Base-by-base conservation (phyloP, 495 filamentous ascomycete species). In the Neurospora discreta region DNA sequence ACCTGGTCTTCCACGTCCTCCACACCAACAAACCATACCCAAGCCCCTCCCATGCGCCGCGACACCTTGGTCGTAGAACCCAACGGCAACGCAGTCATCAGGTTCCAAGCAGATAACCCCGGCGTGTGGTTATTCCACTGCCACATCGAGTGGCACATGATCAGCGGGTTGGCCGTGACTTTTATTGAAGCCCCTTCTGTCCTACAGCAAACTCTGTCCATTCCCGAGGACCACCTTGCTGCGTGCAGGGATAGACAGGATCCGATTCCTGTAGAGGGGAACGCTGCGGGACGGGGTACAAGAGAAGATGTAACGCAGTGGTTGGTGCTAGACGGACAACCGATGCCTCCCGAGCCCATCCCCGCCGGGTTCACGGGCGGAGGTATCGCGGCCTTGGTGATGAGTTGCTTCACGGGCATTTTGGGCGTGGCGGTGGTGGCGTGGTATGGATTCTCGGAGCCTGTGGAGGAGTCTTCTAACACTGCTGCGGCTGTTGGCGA, bases 91-190 rank as follows among this genome's bases (percentile, higher is more conserved):
- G 83, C 90, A n/a, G 89, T 91, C 15, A 74, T 92, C n/a, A 82
- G 90, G 4, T 93, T 93, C 78, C 81, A 83, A 26, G 89, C 89
- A 3, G 86, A 91, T 72, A 92, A 91, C 69, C 89, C 90, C 0
- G 90, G 90, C 69, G 82, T 94, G 71, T 94, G 92, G 91, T 82
- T 94, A 18, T 92, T 94, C 80, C 83, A 85, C 71, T 92, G 90
- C 77, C 90, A 92, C 74, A 88, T 92, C 72, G 89, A 90, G 75
- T 92, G 89, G 88, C 90, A 92, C 75, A 77, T 92, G 30, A 83
- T 84, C 16, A 86, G 85, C 13, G 92, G 92, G 39, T 86, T 95
- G 30, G 84, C 88, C 13, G 89, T 89, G 20, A 91, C 88, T 13
- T 84, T 94, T 70, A 85, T 95, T 46, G 90, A 91, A 78, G 85